Evolutionary conservation across 192 early-diverging fungal species (phyloP), one percentile per base, ranked within the genome.

Genomic region (Podila minutissima): DNA sequence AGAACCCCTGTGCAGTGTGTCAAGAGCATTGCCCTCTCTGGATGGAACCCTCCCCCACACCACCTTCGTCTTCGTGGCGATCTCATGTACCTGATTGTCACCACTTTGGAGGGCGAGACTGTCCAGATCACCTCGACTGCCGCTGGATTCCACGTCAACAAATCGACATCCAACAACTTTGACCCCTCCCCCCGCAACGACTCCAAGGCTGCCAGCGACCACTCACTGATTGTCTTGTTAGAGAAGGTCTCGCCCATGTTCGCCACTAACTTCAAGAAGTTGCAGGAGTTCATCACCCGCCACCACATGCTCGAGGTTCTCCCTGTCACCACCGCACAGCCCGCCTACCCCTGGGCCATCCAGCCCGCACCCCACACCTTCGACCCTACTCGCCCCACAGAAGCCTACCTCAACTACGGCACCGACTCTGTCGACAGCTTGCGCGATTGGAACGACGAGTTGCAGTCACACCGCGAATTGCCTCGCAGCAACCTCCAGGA

Each of bases 401-500:
- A 94, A 71, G 72, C 85, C 19, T 82, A 89, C 41, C 77, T 95
- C 11, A 83, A 86, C 66, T 87, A 86, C 59, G 89, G 91, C 22
- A 74, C 83, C 20, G 89, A 91, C 59, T 85, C 88, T 35, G 88
- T 93, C 5, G 91, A 90, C 32, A 86, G 90, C 33, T 65, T 94
- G 62, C 94, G 95, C 60, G 97, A 98, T 75, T 99, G 97, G 97
- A 98, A 99, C 83, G 97, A 99, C 68, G 97, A 99, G 79, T 78
- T 97, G 31, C 96, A 97, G 85, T 88, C 91, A 17, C 93, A 94
- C 38, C 91, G 94, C 38, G 95, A 97, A 69, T 87, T 98, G 68
- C 95, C 96, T 5, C 85, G 89, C 20, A 64, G 60, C 46, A 92
- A 88, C 55, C 83, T 94, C 10, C 93, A 92, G 66, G 97, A 99